These are phyloP conservation scores for Kurtzmaniella natalensis DNA, from an alignment of 1,139 yeast species.

Conservation along the genomic window DNA sequence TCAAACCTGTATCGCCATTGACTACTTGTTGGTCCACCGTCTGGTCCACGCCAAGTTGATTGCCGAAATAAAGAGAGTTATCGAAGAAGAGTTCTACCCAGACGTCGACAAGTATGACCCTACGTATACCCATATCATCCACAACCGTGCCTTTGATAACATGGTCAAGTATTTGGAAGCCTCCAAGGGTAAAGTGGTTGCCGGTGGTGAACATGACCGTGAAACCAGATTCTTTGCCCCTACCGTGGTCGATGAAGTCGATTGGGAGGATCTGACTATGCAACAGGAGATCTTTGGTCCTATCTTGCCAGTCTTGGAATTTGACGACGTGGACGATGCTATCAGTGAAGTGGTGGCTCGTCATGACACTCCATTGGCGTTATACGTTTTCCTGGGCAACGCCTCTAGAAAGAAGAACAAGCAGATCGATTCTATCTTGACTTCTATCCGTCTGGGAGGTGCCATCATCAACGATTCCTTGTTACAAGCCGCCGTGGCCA, in stretches of 20 bases:
- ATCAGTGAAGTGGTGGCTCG: constrained; percentile 42
- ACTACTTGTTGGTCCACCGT: constrained; percentile 68
- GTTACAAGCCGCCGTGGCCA: constrained; percentile 65
- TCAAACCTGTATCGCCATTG: constrained; percentile 88
- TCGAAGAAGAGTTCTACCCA: constrained; percentile 46
- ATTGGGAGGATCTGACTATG: constrained; percentile 71
- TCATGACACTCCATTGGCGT: constrained; percentile 87
- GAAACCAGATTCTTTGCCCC: constrained; percentile 61
- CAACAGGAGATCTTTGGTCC: constrained; percentile 82
- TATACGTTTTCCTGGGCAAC: constrained; percentile 64
- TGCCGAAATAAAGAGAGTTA: constrained; percentile 34
- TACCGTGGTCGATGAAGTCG: constrained; percentile 59
- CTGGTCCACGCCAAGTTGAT: constrained; percentile 52
- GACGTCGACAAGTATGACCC: constrained; percentile 24
- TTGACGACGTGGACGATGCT: constrained; percentile 44
- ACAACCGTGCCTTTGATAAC: constrained; percentile 53
- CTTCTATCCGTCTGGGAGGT: constrained; percentile 69
- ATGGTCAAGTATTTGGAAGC: constrained; percentile 40
- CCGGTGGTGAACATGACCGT: constrained; percentile 51
- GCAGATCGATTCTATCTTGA: constrained; percentile 50
- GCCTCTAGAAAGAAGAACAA: constrained; percentile 30
- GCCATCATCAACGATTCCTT: constrained; percentile 67
- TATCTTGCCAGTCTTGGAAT: constrained; percentile 66
- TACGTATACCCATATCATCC: constrained; percentile 59
- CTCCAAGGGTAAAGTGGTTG: constrained; percentile 57